Percentiles rank a stretch among this genome's conserved stretches.
These are phyloP conservation scores for Tricholoma flavovirens DNA, from an alignment of 768 basidiomycete species.

Conservation along the genomic window DNA sequence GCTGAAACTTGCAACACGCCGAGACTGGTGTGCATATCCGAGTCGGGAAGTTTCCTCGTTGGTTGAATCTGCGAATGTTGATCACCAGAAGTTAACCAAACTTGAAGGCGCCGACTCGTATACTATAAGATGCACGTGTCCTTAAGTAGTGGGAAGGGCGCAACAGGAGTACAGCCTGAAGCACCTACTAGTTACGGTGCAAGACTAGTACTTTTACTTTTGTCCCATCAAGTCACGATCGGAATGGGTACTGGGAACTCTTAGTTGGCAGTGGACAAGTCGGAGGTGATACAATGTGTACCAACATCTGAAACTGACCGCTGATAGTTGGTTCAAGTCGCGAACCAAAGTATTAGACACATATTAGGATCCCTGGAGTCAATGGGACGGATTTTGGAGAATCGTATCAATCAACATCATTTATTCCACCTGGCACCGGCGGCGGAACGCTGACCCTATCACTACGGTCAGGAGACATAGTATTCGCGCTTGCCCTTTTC, in stretches of 20 bases:
- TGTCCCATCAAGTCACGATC: too few relatives aligned
- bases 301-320: too few relatives aligned
- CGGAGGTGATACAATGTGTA: too few relatives aligned
- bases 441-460: background rate
- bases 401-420: background rate
- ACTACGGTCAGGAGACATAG: background rate
- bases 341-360: too few relatives aligned
- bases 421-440: background rate
- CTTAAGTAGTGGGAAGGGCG: too few relatives aligned
- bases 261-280: too few relatives aligned
- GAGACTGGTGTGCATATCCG: too few relatives aligned
- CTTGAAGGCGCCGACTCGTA: background rate
- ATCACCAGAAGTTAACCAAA: background rate
- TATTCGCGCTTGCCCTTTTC: background rate
- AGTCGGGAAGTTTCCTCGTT: background rate
- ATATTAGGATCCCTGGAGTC: too few relatives aligned
- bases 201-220: too few relatives aligned
- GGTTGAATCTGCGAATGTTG: background rate
- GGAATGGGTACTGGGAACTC: too few relatives aligned
- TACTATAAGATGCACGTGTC: background rate
- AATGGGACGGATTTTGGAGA: background rate
- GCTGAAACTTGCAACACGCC: background rate
- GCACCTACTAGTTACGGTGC: background rate
- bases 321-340: too few relatives aligned
- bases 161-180: too few relatives aligned